Evolutionary conservation across 768 basidiomycete species (phyloP).

Genomic region (Tylopilus balloui): DNA sequence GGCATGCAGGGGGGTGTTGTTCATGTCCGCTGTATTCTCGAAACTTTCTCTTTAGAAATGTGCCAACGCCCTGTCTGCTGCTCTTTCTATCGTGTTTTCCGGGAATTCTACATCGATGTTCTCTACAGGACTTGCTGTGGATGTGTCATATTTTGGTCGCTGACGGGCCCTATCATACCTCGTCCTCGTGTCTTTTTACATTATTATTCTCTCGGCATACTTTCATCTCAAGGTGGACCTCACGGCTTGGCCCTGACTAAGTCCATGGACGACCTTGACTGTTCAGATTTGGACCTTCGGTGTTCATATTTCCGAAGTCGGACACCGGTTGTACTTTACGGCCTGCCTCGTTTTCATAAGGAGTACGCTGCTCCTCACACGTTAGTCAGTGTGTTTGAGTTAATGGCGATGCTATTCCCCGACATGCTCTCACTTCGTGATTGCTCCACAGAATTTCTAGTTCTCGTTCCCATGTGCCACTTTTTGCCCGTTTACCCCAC

Average conservation of each 20-base stretch:
- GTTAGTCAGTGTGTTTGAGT: slow-evolving; percentile 9
- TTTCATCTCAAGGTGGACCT: slow-evolving; percentile 8
- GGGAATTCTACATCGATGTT: slow-evolving; percentile 10
- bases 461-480: slow-evolving; percentile 8
- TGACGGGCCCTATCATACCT: slow-evolving; percentile 7
- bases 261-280: slow-evolving; percentile 17
- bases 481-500: slow-evolving; percentile 18
- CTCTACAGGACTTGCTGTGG: slow-evolving; percentile 13
- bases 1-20: slow-evolving; percentile 18
- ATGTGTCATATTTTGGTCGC: slow-evolving; percentile 14
- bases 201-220: slow-evolving; percentile 12
- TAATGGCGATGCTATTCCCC: slow-evolving; percentile 7
- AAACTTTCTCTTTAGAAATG: slow-evolving; percentile 22
- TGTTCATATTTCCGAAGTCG: slow-evolving; percentile 17
- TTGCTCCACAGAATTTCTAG: slow-evolving; percentile 18
- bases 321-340: slow-evolving; percentile 8
- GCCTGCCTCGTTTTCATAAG: slow-evolving; percentile 20
- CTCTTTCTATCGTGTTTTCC: slow-evolving; percentile 23
- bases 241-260: slow-evolving; percentile 16
- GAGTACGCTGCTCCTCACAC: slow-evolving; percentile 12
- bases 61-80: slow-evolving; percentile 9
- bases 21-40: slow-evolving; percentile 29
- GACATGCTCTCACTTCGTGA: slow-evolving; percentile 5
- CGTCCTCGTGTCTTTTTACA: slow-evolving; percentile 29
- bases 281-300: slow-evolving; percentile 9